phyloP scores from a whole-genome alignment of 2,329 filamentous ascomycete genomes.

The Sclerotinia spermophila region DNA sequence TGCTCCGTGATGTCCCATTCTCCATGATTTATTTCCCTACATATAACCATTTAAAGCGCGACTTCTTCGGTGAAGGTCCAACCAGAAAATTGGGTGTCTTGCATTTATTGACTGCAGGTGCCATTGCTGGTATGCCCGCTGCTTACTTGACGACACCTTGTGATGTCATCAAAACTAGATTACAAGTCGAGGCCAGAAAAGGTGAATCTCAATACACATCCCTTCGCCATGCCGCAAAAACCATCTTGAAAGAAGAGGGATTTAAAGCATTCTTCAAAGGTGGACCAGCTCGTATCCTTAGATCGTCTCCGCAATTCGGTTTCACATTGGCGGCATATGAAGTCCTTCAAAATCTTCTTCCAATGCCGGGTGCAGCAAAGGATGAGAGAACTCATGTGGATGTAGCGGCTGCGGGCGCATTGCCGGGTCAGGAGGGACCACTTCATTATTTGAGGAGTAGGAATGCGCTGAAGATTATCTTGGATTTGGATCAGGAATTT shows the following conservation, averaged over 20 bases:
- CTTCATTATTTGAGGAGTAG: constrained; percentile 67
- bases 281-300: constrained; percentile 88
- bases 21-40: constrained; percentile 98
- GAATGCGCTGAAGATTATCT: constrained; percentile 92
- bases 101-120: constrained; percentile 89
- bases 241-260: constrained; percentile 85
- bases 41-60: constrained; percentile 90
- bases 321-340: constrained; percentile 97
- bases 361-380: constrained; percentile 65
- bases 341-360: constrained; percentile 75
- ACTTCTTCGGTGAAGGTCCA: constrained; percentile 84
- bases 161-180: constrained; percentile 97
- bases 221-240: constrained; percentile 78
- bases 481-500: constrained; percentile 92
- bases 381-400: constrained; percentile 50
- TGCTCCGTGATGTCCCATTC: constrained; percentile 95
- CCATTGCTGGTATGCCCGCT: constrained; percentile 88
- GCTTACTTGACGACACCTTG: constrained; percentile 95
- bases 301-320: constrained; percentile 94
- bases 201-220: constrained; percentile 86
- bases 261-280: constrained; percentile 99
- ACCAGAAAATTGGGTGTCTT: constrained; percentile 85
- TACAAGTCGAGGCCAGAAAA: constrained; percentile 96
- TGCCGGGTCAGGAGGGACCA: constrained; percentile 35
- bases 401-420: constrained; percentile 57